A percentile compares a stretch with the other conserved stretches of the same genome.
These are phyloP conservation scores for Violaceomyces palustris DNA, from an alignment of 1,284 basidiomycete species.

Conservation along the genomic window DNA sequence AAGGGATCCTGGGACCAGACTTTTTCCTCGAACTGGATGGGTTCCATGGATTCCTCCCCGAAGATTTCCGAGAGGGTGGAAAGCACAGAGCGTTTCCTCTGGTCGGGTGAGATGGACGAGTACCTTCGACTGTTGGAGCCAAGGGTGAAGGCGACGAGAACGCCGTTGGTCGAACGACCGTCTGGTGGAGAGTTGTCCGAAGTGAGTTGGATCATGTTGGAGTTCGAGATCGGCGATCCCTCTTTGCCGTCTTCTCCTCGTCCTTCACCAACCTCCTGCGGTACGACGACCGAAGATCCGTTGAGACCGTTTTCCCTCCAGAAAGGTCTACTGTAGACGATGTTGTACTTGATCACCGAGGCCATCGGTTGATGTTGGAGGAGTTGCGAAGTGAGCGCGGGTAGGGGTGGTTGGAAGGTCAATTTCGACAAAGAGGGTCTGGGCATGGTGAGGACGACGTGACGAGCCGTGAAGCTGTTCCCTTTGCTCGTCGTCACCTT, in stretches of 20 bases:
- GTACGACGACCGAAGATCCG: too few relatives aligned
- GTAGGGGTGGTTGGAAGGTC: conserved; percentile 22
- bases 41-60: too few relatives aligned
- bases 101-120: conserved; percentile 9
- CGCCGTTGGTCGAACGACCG: conserved; percentile 7
- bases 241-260: too few relatives aligned
- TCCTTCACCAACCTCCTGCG: too few relatives aligned
- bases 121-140: conserved; percentile 25
- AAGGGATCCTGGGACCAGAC: conserved; percentile 18
- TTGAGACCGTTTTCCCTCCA: conserved; percentile 18
- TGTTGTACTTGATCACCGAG: conserved; percentile 24
- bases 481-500: conserved; percentile 11
- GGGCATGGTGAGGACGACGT: conserved; percentile 18
- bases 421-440: conserved; percentile 18
- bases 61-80: conserved; percentile 11
- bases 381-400: conserved; percentile 11
- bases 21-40: too few relatives aligned
- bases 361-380: conserved; percentile 32
- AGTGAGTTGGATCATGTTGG: conserved; percentile 22
- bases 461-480: conserved; percentile 6
- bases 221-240: too few relatives aligned
- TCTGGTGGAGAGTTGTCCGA: conserved; percentile 29
- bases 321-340: conserved; percentile 22
- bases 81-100: conserved; percentile 9
- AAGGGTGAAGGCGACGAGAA: conserved; percentile 19